Conservation (phyloP, 2,329 filamentous ascomycete genomes). For the Xylaria sp. region DNA sequence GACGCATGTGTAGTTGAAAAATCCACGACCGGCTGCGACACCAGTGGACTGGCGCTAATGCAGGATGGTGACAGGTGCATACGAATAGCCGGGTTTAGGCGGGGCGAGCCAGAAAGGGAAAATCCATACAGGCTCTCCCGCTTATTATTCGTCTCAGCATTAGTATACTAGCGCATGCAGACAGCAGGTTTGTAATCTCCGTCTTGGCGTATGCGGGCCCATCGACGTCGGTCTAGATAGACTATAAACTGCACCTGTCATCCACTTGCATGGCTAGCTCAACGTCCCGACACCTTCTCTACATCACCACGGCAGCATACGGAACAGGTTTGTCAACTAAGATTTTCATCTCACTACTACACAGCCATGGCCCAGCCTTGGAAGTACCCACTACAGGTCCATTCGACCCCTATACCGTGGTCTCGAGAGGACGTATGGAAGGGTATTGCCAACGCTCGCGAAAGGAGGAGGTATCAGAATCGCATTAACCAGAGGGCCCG, state of each 20-base stretch:
- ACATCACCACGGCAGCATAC: not conserved
- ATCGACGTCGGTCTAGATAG: not conserved
- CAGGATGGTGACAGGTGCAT: slow-evolving; percentile 34
- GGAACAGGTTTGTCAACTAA: not conserved
- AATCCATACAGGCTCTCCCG: not conserved
- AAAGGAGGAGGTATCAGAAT: slow-evolving; percentile 33
- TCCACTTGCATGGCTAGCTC: slow-evolving; percentile 20
- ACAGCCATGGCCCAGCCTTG: slow-evolving; percentile 15
- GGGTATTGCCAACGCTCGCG: slow-evolving; percentile 20
- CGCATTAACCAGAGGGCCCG: slow-evolving; percentile 31
- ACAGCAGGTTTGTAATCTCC: slow-evolving; percentile 5
- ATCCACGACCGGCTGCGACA: not conserved
- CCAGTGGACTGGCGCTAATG: slow-evolving; percentile 21
- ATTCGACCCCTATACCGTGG: slow-evolving; percentile 1
- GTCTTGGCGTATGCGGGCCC: slow-evolving; percentile 5
- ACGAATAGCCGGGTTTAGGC: not conserved
- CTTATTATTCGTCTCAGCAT: not conserved
- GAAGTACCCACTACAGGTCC: not conserved
- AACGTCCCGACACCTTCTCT: not conserved
- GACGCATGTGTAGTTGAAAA: not conserved
- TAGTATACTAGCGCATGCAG: not conserved
- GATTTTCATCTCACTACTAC: not conserved
- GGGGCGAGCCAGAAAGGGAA: not conserved
- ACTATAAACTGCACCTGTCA: slow-evolving; percentile 31
- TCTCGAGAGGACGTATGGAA: slow-evolving; percentile 20